Conservation (phyloP, 805 yeast species). For the Schwanniomyces pseudopolymorphus region DNA sequence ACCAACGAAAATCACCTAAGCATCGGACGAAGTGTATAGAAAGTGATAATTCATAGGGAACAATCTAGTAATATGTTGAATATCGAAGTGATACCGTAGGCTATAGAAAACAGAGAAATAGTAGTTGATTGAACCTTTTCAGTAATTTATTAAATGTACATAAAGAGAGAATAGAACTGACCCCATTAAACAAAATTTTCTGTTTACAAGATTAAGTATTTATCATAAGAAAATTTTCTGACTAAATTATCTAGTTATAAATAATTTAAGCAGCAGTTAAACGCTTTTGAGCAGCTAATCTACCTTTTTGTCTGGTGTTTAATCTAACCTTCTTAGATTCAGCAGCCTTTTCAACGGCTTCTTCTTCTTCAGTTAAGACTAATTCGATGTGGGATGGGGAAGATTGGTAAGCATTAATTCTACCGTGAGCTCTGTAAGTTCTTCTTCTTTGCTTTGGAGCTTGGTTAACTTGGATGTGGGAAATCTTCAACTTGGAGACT, state of each 20-base stretch:
- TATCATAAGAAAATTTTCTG: constrained; percentile 3
- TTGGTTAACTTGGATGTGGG: constrained; percentile 99
- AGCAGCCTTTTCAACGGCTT: constrained; percentile 87
- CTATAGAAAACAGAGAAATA: background rate
- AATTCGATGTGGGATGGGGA: constrained; percentile 99
- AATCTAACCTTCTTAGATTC: constrained; percentile 69
- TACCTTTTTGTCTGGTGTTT: constrained; percentile 89
- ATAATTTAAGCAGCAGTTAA: constrained; percentile 53
- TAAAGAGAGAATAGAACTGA: constrained; percentile 7
- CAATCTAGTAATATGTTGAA: too few relatives aligned
- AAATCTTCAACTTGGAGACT: constrained; percentile 86
- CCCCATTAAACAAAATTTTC: constrained; percentile 10
- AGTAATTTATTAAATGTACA: constrained; percentile 13
- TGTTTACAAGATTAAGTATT: constrained; percentile 3
- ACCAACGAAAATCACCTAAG: too few relatives aligned
- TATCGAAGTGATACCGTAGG: too few relatives aligned
- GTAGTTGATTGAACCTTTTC: constrained; percentile 3
- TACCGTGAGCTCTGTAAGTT: constrained; percentile 99
- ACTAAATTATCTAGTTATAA: constrained; percentile 2
- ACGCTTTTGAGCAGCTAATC: constrained; percentile 86
- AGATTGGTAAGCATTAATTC: constrained; percentile 99
- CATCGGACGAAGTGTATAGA: too few relatives aligned
- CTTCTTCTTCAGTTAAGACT: constrained; percentile 92
- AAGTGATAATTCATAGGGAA: too few relatives aligned
- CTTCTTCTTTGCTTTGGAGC: constrained; percentile 99